Evolutionary conservation across 305 asterid genomes (phyloP).

Genomic region (Solanum aculeatissimum): DNA sequence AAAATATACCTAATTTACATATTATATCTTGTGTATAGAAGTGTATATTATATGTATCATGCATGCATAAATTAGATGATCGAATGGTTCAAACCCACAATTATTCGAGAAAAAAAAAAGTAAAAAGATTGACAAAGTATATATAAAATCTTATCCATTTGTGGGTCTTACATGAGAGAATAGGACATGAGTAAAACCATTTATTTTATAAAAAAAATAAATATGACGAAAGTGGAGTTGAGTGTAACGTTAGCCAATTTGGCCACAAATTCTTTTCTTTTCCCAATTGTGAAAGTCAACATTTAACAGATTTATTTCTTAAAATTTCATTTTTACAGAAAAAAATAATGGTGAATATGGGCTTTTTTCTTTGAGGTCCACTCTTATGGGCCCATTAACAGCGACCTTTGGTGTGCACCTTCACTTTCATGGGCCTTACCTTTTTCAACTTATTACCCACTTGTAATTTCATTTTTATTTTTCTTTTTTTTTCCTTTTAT

Average conservation of each 20-base stretch:
- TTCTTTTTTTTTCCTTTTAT: not conserved
- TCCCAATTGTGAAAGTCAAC: conserved; percentile 7
- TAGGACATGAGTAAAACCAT: conserved; percentile 32
- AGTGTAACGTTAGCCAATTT: not conserved
- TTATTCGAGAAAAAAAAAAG: not conserved
- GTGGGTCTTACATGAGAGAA: conserved; percentile 23
- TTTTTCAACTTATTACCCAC: not conserved
- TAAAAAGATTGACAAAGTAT: not conserved
- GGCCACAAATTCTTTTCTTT: not conserved
- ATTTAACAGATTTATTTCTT: not conserved
- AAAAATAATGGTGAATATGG: conserved; percentile 22
- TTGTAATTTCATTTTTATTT: not conserved
- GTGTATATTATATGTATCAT: too few species aligned
- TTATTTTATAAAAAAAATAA: not conserved
- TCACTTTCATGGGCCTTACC: conserved; percentile 24
- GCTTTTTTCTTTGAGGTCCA: conserved; percentile 39
- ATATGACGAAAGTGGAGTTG: conserved; percentile 9
- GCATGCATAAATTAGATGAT: not conserved
- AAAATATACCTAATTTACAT: too few species aligned
- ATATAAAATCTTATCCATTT: conserved; percentile 33
- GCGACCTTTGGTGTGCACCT: conserved; percentile 13
- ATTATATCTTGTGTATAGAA: too few species aligned
- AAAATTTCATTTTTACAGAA: not conserved
- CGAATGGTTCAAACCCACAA: not conserved
- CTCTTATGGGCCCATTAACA: conserved; percentile 28